Conservation (phyloP, 139 green algal species). For the Zygnema cylindricum region DNA sequence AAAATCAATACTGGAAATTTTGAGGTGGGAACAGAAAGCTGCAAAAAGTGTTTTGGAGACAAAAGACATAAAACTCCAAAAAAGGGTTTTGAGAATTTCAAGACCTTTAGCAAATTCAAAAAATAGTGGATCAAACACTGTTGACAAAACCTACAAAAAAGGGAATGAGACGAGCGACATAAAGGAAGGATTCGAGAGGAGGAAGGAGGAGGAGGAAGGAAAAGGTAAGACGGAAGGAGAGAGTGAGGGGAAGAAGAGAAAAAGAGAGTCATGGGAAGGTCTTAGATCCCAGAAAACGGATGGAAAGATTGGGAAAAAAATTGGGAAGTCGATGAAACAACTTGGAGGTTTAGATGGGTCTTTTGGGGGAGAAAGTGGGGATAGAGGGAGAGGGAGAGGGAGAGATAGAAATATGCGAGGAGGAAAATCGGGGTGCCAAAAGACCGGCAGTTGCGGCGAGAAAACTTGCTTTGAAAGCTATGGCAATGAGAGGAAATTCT, state of each 20-base stretch:
- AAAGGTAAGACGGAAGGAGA: not conserved
- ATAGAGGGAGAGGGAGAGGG: not conserved
- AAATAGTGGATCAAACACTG: not conserved
- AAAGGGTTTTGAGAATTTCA: slow-evolving; percentile 5
- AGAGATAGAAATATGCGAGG: not conserved
- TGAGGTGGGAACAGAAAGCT: slow-evolving; percentile 12
- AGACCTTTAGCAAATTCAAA: not conserved
- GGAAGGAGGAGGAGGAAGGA: slow-evolving; percentile 7
- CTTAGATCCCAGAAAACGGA: slow-evolving; percentile 1
- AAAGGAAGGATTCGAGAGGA: not conserved
- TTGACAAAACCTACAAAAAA: not conserved
- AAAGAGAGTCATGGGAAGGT: not conserved
- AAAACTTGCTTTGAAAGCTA: slow-evolving; percentile 25
- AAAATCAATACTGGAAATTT: too few relatives aligned
- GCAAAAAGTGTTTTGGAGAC: not conserved
- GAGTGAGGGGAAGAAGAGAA: not conserved
- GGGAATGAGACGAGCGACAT: not conserved
- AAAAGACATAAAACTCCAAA: slow-evolving; percentile 7
- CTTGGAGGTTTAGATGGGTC: not conserved
- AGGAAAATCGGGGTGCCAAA: not conserved
- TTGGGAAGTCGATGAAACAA: not conserved
- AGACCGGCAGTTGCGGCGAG: slow-evolving; percentile 27
- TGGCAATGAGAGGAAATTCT: too few relatives aligned
- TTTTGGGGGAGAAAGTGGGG: not conserved
- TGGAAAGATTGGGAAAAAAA: slow-evolving; percentile 1